Percentiles rank a stretch among this genome's conserved stretches.
These are phyloP conservation scores for Dimocarpus longan DNA, from an alignment of 345 rosid species.

Conservation along the genomic window DNA sequence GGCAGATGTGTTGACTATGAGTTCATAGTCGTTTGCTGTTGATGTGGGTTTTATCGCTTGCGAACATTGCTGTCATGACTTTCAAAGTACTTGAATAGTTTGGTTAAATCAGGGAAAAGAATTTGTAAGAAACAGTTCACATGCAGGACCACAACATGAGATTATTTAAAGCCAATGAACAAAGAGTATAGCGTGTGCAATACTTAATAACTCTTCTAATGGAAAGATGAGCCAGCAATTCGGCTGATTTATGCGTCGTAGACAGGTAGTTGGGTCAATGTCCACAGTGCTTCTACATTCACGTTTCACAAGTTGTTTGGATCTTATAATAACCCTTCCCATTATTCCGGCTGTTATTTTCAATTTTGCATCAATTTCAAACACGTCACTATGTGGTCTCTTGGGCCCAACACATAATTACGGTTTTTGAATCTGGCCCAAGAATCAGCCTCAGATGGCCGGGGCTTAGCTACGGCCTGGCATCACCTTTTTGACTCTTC, in stretches of 20 bases:
- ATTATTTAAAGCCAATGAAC: background rate
- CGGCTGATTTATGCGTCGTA: background rate
- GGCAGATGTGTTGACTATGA: background rate
- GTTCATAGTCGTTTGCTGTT: background rate
- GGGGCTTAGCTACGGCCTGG: no score
- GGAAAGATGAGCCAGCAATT: background rate
- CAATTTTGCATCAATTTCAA: no score
- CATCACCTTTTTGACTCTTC: no score
- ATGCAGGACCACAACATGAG: background rate
- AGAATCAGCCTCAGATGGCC: background rate
- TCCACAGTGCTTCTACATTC: background rate
- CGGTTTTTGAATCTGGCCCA: background rate
- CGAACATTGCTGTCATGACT: background rate
- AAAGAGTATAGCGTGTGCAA: background rate
- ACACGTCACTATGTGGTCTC: no score
- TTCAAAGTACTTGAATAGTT: background rate
- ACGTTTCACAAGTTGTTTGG: no score
- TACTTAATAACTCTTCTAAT: background rate
- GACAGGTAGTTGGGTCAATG: background rate
- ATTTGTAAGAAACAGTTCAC: background rate
- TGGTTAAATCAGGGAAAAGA: background rate
- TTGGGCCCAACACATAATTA: background rate
- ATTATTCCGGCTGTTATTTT: no score
- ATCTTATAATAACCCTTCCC: no score
- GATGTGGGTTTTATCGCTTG: background rate